phyloP scores from a whole-genome alignment of 2,329 filamentous ascomycete species.

The Lasiodiplodia citricola region DNA sequence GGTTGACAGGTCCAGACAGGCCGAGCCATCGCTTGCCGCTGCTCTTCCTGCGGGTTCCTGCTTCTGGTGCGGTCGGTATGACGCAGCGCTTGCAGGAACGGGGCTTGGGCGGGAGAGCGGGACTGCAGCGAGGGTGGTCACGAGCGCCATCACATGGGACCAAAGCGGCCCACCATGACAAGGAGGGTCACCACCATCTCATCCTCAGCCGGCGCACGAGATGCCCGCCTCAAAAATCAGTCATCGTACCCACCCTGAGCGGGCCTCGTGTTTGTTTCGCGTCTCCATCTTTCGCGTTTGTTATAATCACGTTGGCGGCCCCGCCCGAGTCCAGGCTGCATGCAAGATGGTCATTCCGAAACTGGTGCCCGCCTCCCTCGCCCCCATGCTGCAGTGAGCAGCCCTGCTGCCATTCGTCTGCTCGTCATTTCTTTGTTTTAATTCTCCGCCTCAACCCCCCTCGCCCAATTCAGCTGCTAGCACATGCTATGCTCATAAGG shows the following conservation, averaged over 20 bases:
- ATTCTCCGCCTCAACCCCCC: neutral
- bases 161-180: constrained; percentile 18
- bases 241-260: constrained; percentile 15
- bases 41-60: constrained; percentile 22
- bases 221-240: constrained; percentile 22
- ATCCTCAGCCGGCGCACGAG: constrained; percentile 17
- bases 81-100: constrained; percentile 24
- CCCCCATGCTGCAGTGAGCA: constrained; percentile 18
- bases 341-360: constrained; percentile 24
- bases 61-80: constrained; percentile 19
- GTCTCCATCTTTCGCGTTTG: neutral
- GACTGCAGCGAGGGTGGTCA: constrained; percentile 11
- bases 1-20: neutral
- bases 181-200: constrained; percentile 18
- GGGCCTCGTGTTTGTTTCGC: neutral
- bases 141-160: constrained; percentile 23
- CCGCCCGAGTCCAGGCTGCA: neutral
- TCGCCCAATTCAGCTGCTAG: neutral
- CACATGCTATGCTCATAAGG: constrained; percentile 13
- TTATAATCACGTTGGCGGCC: constrained; percentile 9
- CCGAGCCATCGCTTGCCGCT: neutral
- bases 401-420: neutral
- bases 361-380: constrained; percentile 12
- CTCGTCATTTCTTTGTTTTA: neutral
- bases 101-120: constrained; percentile 18